Base-by-base conservation (phyloP, 2,329 filamentous ascomycete species). In the Aspergillus fructus region DNA sequence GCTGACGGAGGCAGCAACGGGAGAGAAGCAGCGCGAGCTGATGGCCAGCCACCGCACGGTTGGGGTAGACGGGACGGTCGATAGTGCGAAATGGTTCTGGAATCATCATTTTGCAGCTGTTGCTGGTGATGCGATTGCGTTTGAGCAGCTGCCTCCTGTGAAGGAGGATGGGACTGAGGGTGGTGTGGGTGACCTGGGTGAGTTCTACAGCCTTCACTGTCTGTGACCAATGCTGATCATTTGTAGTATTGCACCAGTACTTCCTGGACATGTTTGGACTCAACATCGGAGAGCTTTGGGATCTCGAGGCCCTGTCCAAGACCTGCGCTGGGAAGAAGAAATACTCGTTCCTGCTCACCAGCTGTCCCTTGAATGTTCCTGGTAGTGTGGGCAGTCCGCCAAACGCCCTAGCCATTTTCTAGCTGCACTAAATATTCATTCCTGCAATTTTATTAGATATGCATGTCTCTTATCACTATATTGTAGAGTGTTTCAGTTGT, bases 71-170 rank as follows among this genome's bases (percentile, higher is more conserved):
- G 78, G 78, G 0, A 77, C 74, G 2, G 68, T 76, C 3, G 77
- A 76, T 5, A 77, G 78, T 17, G 74, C 82, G 3, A 72, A 77
- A 8, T 86, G 83, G 82, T 70, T 85, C 8, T 86, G 83, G 82
- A 78, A 85, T 42, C 68, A 76, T 17, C 74, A 76, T 17, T 85
- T 86, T 34, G 64, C 66, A 1, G 69, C 68, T 5, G 61, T 71
- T 13, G 66, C 61, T 1, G 64, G 65, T 19, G 69, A 71, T 24
- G 48, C 48, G 9, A 43, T 64, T 5, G 66, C 64, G 0, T 65
- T 70, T 9, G 69, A 70, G 53, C 64, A 63, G n/a, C 56, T 66
- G 59, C 61, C 67, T 2, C 62, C 62, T 19, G 24, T 34, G 4
- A 40, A 41, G 34, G 48, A 41, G 6, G 48, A 50, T 24, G 48